Base-by-base conservation (phyloP, 345 rosid genomes). In the Theobroma cacao region DNA sequence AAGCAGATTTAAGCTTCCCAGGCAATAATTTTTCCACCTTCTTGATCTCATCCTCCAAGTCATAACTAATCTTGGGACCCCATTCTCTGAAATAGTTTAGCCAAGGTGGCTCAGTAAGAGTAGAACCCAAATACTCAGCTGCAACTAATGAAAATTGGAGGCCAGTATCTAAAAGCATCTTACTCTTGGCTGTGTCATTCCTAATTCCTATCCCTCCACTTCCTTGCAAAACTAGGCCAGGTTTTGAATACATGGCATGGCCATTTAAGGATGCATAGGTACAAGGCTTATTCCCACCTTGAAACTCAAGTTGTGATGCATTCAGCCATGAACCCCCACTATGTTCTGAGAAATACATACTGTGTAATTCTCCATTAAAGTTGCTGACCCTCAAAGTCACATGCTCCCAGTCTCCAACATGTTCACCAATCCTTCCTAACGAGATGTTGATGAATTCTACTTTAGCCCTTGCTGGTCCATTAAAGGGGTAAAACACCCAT, bases 341-440 rank as follows among this genome's bases (percentile, higher is more conserved):
- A 59, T 95, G 98, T 75, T 93, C 80, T 1, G 96, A 88, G 69
- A 90, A 84, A 74, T 85, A 92, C 62, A 88, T 82, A 3, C 86
- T 59, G 81, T 82, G 70, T 1, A 95, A 82, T 86, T 88, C 88
- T 8, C 96, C 97, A 40, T 64, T 87, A 79, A 95, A 92, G 65
- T 95, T 95, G 86, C 96, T 95, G 30, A 93, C 69, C 72, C 98
- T 79, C 31, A 95, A 77, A 48, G 98, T 91, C 71, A 86, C 67
- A 68, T 93, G 98, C 87, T 95, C 99, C 99, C 98, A 95, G 6
- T 95, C 98, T 0, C 99, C 98, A 5, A 93, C 84, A 67, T 95
- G 98, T 74, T 91, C 88, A 7, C 98, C 98, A 69, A 95, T 86
- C 78, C 61, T 90, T 33, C 97, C 96, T 26, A 93, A 28, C 0